Percentiles rank a stretch among this genome's conserved stretches.
phyloP scores from a whole-genome alignment of 768 basidiomycete species.

The Leccinum uliginosum region DNA sequence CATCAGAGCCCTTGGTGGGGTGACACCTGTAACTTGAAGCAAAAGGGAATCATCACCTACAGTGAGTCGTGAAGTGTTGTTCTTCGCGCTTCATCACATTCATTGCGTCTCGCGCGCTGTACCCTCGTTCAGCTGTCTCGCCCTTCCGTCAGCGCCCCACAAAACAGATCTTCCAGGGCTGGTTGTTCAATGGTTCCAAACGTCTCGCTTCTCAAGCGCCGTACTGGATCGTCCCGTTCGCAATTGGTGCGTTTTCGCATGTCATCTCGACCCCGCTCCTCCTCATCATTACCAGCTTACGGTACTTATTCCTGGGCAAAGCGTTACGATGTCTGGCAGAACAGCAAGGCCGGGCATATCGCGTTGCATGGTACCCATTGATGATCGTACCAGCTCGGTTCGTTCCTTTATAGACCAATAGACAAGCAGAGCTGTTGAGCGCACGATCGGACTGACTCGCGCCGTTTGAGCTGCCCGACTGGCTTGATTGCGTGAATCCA shows the following conservation, averaged over 20 bases:
- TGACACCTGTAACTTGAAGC: slow-evolving; percentile 60
- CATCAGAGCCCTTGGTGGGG: slow-evolving; percentile 89
- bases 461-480: background rate
- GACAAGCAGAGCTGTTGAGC: background rate
- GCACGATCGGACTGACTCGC: background rate
- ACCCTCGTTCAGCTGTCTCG: slow-evolving; percentile 57
- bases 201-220: slow-evolving; percentile 69
- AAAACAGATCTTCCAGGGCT: slow-evolving; percentile 64
- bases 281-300: slow-evolving; percentile 50
- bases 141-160: slow-evolving; percentile 75
- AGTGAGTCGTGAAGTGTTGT: slow-evolving; percentile 47
- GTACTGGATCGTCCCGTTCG: slow-evolving; percentile 78
- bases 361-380: slow-evolving; percentile 22
- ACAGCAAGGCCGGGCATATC: slow-evolving; percentile 78
- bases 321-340: slow-evolving; percentile 56
- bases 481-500: background rate
- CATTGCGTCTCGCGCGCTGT: background rate
- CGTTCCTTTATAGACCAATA: background rate
- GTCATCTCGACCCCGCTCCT: background rate
- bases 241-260: slow-evolving; percentile 53
- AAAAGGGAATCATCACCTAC: slow-evolving; percentile 77
- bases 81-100: background rate
- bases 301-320: slow-evolving; percentile 75
- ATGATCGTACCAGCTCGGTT: background rate
- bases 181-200: slow-evolving; percentile 84